phyloP scores from a whole-genome alignment of 495 filamentous ascomycete genomes.

The Hypoxylon intermedium region DNA sequence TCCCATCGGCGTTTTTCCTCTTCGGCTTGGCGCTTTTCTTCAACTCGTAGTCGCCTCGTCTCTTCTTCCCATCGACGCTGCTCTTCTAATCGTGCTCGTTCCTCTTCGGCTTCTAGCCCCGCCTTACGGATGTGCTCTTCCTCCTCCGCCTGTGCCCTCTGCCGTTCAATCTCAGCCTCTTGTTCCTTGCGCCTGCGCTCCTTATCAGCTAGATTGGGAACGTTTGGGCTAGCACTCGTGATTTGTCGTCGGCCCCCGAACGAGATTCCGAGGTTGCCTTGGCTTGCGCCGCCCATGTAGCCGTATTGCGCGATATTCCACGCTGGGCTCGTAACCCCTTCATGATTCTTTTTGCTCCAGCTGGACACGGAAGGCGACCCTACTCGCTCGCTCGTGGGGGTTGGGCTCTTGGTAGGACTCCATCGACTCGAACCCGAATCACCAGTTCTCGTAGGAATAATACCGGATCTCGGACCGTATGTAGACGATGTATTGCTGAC shows the following conservation, averaged over 20 bases:
- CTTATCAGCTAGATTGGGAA: conserved; percentile 71
- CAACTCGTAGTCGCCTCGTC: conserved; percentile 68
- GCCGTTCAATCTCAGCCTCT: conserved; percentile 64
- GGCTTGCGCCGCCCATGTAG: conserved; percentile 97
- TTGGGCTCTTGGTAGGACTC: conserved; percentile 68
- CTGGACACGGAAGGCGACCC: conserved; percentile 69
- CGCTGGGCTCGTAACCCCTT: conserved; percentile 80
- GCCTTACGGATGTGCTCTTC: conserved; percentile 65
- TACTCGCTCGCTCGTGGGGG: conserved; percentile 42
- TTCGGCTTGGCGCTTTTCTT: conserved; percentile 72
- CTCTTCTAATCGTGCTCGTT: conserved; percentile 70
- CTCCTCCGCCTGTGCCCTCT: conserved; percentile 68
- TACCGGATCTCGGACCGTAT: conserved; percentile 46
- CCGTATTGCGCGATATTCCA: conserved; percentile 99
- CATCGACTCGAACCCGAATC: conserved; percentile 61
- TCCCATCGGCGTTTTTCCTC: conserved; percentile 83
- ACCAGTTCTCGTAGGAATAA: conserved; percentile 55
- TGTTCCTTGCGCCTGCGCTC: conserved; percentile 60
- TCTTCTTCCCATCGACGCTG: conserved; percentile 83
- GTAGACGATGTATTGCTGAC: conserved; percentile 69
- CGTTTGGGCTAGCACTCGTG: conserved; percentile 77
- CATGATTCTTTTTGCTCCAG: conserved; percentile 88
- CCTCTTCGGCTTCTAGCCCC: conserved; percentile 74
- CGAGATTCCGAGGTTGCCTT: conserved; percentile 90
- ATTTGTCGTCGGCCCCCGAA: conserved; percentile 95